These are phyloP conservation scores for Rehmannia glutinosa DNA, from an alignment of 257 asterid genomes.

Conservation along the genomic window DNA sequence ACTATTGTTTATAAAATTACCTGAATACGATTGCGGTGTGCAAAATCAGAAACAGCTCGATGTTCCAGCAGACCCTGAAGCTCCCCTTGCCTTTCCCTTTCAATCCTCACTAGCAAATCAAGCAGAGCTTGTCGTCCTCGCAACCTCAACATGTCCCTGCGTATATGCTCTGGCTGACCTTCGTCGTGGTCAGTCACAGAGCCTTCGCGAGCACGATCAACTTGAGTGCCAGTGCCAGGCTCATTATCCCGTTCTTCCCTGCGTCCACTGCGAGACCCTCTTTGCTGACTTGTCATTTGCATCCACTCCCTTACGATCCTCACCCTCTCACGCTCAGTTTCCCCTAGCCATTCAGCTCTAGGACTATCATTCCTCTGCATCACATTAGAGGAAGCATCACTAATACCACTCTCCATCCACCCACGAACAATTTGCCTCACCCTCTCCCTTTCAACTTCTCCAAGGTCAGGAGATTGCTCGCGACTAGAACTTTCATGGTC, in stretches of 20 bases:
- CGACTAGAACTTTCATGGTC: conserved; percentile 60
- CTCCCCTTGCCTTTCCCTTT: conserved; percentile 80
- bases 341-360: conserved; percentile 87
- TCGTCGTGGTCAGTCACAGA: conserved; percentile 50
- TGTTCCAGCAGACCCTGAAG: conserved; percentile 76
- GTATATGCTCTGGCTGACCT: conserved; percentile 73
- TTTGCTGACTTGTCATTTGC: conserved; percentile 91
- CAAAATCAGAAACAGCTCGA: conserved; percentile 91
- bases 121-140: conserved; percentile 85
- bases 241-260: conserved; percentile 53
- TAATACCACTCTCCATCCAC: conserved; percentile 85
- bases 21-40: conserved; percentile 78
- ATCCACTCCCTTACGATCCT: conserved; percentile 89
- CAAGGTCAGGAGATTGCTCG: conserved; percentile 83
- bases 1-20: background rate
- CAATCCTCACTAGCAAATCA: conserved; percentile 82
- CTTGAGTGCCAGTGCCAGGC: conserved; percentile 45
- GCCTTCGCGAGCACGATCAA: conserved; percentile 47
- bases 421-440: conserved; percentile 90
- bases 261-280: conserved; percentile 59
- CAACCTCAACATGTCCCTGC: conserved; percentile 79
- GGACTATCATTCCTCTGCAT: conserved; percentile 48
- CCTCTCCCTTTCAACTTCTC: conserved; percentile 91
- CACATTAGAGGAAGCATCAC: conserved; percentile 51
- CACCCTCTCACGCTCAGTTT: conserved; percentile 89